phyloP scores from a whole-genome alignment of 148 eudicot species.

The Polygonum maritimum region DNA sequence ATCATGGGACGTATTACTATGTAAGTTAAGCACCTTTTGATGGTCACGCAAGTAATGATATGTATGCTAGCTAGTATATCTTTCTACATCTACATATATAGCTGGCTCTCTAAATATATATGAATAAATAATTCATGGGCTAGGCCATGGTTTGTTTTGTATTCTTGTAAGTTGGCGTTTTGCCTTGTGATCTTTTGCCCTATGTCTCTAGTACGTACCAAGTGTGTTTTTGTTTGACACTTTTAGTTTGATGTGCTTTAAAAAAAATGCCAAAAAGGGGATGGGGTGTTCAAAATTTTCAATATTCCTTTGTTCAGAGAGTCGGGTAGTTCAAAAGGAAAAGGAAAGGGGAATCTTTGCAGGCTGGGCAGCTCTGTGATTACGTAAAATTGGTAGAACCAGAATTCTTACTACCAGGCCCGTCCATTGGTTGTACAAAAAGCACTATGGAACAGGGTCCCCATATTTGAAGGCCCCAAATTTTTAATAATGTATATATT shows the following conservation, averaged over 20 bases:
- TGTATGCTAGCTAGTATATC: neutral
- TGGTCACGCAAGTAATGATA: neutral
- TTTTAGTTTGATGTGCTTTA: neutral
- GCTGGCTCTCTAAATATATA: no score
- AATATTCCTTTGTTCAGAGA: neutral
- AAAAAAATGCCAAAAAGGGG: neutral
- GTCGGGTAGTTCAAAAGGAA: neutral
- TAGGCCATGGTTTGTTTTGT: neutral
- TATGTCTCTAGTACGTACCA: neutral
- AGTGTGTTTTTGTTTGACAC: neutral
- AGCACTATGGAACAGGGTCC: no score
- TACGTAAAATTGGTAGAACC: neutral
- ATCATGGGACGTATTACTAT: neutral
- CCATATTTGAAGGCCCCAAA: no score
- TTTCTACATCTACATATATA: no score
- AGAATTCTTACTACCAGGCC: neutral
- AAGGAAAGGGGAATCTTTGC: neutral
- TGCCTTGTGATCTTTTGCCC: neutral
- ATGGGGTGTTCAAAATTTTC: neutral
- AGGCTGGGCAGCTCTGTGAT: neutral
- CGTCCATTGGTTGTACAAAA: no score
- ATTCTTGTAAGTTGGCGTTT: neutral
- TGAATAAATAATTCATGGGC: neutral
- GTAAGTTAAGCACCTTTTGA: neutral
- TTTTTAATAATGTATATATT: no score